These are phyloP conservation scores for Xylaria digitata DNA, from an alignment of 2,329 filamentous ascomycete species.

Conservation along the genomic window DNA sequence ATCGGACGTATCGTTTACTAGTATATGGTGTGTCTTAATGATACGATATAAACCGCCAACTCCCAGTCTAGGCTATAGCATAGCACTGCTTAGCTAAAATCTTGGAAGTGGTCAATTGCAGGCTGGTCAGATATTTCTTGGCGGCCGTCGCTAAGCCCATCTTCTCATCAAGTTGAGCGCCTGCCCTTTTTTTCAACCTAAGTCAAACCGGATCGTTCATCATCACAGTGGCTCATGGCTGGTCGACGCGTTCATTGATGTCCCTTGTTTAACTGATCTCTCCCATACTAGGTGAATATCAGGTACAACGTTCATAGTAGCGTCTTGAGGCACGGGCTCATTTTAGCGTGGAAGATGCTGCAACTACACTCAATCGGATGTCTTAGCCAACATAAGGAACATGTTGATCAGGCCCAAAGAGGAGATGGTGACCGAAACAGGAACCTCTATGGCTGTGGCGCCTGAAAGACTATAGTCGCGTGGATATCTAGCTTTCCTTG, in stretches of 20 bases:
- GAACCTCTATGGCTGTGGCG: slow-evolving; percentile 30
- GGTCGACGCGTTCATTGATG: background rate
- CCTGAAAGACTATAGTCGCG: slow-evolving; percentile 15
- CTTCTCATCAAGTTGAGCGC: slow-evolving; percentile 8
- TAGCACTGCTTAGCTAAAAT: slow-evolving; percentile 33
- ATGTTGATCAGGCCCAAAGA: slow-evolving; percentile 37
- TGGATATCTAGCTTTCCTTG: slow-evolving; percentile 30
- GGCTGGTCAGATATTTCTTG: slow-evolving; percentile 28
- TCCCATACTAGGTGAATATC: background rate
- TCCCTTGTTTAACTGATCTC: slow-evolving; percentile 9
- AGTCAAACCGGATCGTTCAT: slow-evolving; percentile 14
- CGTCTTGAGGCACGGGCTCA: slow-evolving; percentile 19
- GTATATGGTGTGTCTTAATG: slow-evolving; percentile 42
- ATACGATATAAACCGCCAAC: slow-evolving; percentile 42
- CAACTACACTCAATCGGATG: slow-evolving; percentile 33
- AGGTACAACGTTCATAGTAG: slow-evolving; percentile 9
- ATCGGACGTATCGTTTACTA: slow-evolving; percentile 44
- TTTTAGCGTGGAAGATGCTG: slow-evolving; percentile 26
- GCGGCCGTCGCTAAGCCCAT: slow-evolving; percentile 21
- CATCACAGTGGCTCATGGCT: slow-evolving; percentile 1
- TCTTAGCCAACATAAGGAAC: slow-evolving; percentile 31
- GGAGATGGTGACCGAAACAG: slow-evolving; percentile 36
- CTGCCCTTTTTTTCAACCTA: slow-evolving; percentile 1
- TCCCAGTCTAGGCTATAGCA: slow-evolving; percentile 23
- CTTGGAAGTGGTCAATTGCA: slow-evolving; percentile 31